These are phyloP conservation scores for Colletotrichum kahawae DNA, from an alignment of 2,329 filamentous ascomycete species.

Conservation along the genomic window DNA sequence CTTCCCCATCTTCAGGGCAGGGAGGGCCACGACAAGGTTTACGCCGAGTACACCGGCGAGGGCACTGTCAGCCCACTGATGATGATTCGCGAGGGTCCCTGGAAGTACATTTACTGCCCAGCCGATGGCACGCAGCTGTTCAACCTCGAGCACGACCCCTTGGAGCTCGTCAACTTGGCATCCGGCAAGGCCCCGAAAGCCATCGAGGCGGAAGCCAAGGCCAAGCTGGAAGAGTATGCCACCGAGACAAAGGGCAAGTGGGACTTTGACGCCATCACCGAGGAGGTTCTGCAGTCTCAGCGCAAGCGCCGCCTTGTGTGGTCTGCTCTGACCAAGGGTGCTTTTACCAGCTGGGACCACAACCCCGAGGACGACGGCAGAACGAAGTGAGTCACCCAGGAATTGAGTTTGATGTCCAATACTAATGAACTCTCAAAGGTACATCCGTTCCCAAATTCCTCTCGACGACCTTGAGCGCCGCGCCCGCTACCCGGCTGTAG, in stretches of 20 bases:
- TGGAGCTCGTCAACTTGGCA: conserved; percentile 78
- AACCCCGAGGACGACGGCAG: conserved; percentile 74
- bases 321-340: conserved; percentile 77
- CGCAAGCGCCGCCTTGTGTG: conserved; percentile 80
- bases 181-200: conserved; percentile 43
- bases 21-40: conserved; percentile 82
- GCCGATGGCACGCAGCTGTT: conserved; percentile 85
- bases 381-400: conserved; percentile 57
- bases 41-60: conserved; percentile 94
- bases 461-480: conserved; percentile 81
- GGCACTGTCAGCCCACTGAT: conserved; percentile 87
- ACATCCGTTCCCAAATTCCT: conserved; percentile 83
- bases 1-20: conserved; percentile 75
- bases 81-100: conserved; percentile 89
- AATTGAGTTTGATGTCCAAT: not conserved
- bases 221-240: conserved; percentile 69
- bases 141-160: conserved; percentile 77
- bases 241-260: conserved; percentile 77
- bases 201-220: conserved; percentile 47
- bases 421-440: conserved; percentile 51
- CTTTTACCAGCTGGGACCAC: conserved; percentile 85
- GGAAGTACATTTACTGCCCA: conserved; percentile 91
- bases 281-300: conserved; percentile 77
- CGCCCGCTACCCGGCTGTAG: conserved; percentile 73
- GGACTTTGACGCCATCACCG: conserved; percentile 80